Conservation (phyloP, 495 filamentous ascomycete species). For the Alectoria sarmentosa region DNA sequence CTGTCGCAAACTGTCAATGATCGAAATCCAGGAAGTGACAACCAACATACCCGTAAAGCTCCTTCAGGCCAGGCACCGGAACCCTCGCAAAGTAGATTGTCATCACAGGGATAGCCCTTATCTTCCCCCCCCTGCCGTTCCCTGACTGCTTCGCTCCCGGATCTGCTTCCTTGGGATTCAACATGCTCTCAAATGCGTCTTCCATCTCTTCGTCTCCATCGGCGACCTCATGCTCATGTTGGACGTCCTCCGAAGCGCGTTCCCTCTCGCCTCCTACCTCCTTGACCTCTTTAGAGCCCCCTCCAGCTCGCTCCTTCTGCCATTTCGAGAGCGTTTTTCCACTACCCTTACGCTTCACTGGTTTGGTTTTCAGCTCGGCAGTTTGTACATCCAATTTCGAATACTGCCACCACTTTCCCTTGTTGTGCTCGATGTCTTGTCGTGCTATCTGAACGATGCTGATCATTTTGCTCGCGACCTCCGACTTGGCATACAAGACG, state of each 20-base stretch:
- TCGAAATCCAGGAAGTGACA: not conserved
- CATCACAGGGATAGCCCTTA: conserved; percentile 39
- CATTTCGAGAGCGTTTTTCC: conserved; percentile 15
- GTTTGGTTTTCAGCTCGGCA: conserved; percentile 38
- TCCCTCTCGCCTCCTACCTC: conserved; percentile 1
- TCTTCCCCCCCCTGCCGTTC: conserved; percentile 25
- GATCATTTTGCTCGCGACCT: conserved; percentile 51
- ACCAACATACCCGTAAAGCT: conserved; percentile 36
- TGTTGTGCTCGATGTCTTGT: conserved; percentile 45
- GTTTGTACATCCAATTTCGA: conserved; percentile 22
- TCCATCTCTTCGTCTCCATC: conserved; percentile 32
- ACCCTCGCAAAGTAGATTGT: conserved; percentile 52
- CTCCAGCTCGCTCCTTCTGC: conserved; percentile 16
- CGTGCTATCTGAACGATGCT: conserved; percentile 59
- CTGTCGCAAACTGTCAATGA: conserved; percentile 7
- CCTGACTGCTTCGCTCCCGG: conserved; percentile 6
- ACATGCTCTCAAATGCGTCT: conserved; percentile 52
- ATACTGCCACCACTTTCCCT: conserved; percentile 57
- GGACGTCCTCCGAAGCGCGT: not conserved
- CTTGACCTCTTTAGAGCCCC: not conserved
- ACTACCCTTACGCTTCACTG: conserved; percentile 12
- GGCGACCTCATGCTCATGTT: conserved; percentile 12
- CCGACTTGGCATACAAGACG: conserved; percentile 46
- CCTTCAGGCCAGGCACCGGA: conserved; percentile 46
- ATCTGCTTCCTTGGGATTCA: conserved; percentile 31